Evolutionary conservation across 2,329 filamentous ascomycete species (phyloP).

Genomic region (Claviceps fusiformis): DNA sequence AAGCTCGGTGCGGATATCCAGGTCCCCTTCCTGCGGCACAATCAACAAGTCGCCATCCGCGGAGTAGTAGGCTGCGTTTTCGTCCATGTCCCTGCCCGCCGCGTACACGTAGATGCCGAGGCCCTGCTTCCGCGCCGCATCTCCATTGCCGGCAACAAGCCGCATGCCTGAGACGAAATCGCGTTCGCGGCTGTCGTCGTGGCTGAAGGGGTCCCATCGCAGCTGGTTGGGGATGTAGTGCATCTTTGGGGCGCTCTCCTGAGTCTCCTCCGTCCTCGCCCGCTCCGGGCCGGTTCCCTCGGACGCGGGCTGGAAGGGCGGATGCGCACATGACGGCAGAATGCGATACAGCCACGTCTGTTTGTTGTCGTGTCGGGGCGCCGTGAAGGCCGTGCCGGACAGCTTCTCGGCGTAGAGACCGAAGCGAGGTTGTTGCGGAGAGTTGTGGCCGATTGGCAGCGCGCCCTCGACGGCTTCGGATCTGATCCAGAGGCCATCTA

Average conservation of each 20-base stretch:
- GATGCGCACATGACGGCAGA: constrained; percentile 49
- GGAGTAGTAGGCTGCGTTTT: constrained; percentile 68
- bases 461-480: constrained; percentile 64
- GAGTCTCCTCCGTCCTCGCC: constrained; percentile 4
- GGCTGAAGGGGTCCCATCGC: constrained; percentile 69
- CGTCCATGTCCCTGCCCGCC: constrained; percentile 63
- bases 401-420: constrained; percentile 75
- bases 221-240: constrained; percentile 57
- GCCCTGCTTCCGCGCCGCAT: constrained; percentile 65
- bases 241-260: constrained; percentile 12
- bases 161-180: constrained; percentile 48
- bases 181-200: constrained; percentile 39
- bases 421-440: constrained; percentile 64
- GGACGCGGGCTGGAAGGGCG: constrained; percentile 36
- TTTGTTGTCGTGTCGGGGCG: constrained; percentile 53
- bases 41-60: constrained; percentile 70
- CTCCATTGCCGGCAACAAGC: constrained; percentile 65
- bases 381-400: constrained; percentile 59
- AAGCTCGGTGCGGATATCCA: constrained; percentile 68
- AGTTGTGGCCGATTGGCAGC: constrained; percentile 64
- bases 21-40: constrained; percentile 57
- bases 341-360: constrained; percentile 63
- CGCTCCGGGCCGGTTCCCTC: constrained; percentile 8
- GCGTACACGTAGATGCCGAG: constrained; percentile 72
- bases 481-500: constrained; percentile 25